Conservation (phyloP, 1,284 basidiomycete genomes). For the Golubevia pallescens region DNA sequence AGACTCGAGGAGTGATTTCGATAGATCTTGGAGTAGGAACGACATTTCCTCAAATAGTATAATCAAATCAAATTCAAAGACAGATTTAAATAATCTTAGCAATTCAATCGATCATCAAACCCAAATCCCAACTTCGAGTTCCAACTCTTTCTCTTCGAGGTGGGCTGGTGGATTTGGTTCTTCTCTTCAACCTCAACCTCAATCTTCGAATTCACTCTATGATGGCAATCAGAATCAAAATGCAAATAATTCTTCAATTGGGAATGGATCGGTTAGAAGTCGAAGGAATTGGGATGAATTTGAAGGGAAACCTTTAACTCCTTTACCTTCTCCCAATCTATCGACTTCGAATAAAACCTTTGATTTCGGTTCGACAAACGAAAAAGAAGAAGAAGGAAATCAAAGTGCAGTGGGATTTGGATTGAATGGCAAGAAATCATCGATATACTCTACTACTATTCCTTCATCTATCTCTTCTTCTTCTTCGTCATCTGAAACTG, state of each 20-base stretch:
- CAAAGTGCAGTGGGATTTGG: neutral
- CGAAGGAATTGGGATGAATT: slow-evolving; percentile 55
- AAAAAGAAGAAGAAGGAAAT: neutral
- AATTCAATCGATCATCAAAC: too few relatives aligned
- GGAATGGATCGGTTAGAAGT: slow-evolving; percentile 45
- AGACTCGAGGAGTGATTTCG: too few relatives aligned
- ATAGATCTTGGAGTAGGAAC: too few relatives aligned
- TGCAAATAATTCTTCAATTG: too few relatives aligned
- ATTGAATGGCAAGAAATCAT: neutral
- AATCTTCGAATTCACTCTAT: slow-evolving; percentile 20
- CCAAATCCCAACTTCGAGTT: slow-evolving; percentile 9
- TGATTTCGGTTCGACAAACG: neutral
- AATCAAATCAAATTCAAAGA: too few relatives aligned
- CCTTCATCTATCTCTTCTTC: neutral
- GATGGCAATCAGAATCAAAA: too few relatives aligned
- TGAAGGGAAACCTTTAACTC: slow-evolving; percentile 51
- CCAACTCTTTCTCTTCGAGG: slow-evolving; percentile 16
- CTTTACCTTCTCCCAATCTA: slow-evolving; percentile 35
- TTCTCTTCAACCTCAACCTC: slow-evolving; percentile 18
- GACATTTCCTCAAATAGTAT: too few relatives aligned
- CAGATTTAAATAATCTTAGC: too few relatives aligned
- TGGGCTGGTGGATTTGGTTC: slow-evolving; percentile 7
- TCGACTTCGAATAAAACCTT: neutral
- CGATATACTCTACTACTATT: neutral
- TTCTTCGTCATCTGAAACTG: neutral